Conservation (phyloP, 2,329 filamentous ascomycete species). For the Fusarium sp. region DNA sequence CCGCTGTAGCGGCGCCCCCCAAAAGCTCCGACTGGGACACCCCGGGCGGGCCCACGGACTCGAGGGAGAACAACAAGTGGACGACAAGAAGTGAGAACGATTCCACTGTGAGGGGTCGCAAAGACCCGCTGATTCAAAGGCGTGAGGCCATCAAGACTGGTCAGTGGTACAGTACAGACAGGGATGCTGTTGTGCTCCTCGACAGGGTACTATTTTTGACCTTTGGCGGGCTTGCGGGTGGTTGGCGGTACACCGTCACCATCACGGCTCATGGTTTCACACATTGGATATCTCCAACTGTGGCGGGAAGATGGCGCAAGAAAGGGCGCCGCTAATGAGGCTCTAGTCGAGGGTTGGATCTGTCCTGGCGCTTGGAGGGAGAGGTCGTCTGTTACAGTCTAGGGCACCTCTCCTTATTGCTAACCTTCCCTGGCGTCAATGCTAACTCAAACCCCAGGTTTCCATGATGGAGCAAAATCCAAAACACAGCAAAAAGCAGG, state of each 20-base stretch:
- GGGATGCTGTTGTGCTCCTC: slow-evolving; percentile 20
- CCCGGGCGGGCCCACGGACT: background rate
- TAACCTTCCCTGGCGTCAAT: background rate
- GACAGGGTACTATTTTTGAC: slow-evolving; percentile 34
- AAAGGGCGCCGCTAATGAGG: background rate
- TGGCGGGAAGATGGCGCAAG: slow-evolving; percentile 6
- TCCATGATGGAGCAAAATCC: slow-evolving; percentile 13
- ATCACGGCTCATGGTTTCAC: background rate
- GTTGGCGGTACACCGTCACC: background rate
- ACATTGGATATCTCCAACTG: slow-evolving; percentile 1
- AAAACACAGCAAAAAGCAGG: slow-evolving; percentile 28
- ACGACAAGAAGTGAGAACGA: background rate
- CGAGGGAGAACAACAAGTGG: slow-evolving; percentile 3
- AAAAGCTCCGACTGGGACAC: slow-evolving; percentile 1
- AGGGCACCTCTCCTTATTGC: background rate
- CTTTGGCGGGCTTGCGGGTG: slow-evolving; percentile 1
- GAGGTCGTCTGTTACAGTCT: background rate
- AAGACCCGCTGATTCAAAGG: slow-evolving; percentile 15
- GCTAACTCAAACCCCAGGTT: slow-evolving; percentile 16
- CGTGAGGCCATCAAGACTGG: slow-evolving; percentile 16
- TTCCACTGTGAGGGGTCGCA: background rate
- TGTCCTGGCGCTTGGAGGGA: background rate
- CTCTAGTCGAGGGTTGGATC: background rate
- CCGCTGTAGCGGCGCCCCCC: slow-evolving; percentile 4
- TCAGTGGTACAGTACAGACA: slow-evolving; percentile 17